These are phyloP conservation scores for Amanita subjunquillea DNA, from an alignment of 768 basidiomycete genomes.

Conservation along the genomic window DNA sequence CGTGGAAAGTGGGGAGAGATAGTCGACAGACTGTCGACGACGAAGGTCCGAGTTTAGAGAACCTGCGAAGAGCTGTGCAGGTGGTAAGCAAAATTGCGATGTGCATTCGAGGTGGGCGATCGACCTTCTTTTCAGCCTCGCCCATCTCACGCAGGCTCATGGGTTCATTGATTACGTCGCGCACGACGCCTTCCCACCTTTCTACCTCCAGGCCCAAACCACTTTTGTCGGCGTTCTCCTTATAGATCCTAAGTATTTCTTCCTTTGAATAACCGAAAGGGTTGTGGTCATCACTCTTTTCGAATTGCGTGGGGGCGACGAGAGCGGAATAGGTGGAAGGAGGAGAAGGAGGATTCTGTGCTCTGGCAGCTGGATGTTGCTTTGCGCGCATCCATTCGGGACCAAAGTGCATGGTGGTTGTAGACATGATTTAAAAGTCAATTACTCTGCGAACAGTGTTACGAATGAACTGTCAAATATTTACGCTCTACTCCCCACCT, in stretches of 20 bases:
- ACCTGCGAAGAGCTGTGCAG: slow-evolving; percentile 63
- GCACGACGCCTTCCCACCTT: slow-evolving; percentile 82
- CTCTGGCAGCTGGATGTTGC: slow-evolving; percentile 42
- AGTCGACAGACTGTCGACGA: slow-evolving; percentile 73
- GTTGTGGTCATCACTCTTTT: slow-evolving; percentile 52
- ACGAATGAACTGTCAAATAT: neutral
- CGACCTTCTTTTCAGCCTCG: slow-evolving; percentile 83
- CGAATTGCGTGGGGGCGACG: slow-evolving; percentile 39
- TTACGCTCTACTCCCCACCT: slow-evolving; percentile 12
- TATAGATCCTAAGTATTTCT: slow-evolving; percentile 75
- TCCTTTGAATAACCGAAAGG: slow-evolving; percentile 87
- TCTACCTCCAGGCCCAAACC: slow-evolving; percentile 80
- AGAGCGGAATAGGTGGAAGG: slow-evolving; percentile 68
- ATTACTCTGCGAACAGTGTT: slow-evolving; percentile 5
- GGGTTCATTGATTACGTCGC: slow-evolving; percentile 65
- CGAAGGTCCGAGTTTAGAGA: slow-evolving; percentile 82
- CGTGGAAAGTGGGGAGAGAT: slow-evolving; percentile 48
- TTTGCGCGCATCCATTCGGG: slow-evolving; percentile 91
- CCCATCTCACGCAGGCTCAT: slow-evolving; percentile 68
- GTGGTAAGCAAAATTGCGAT: slow-evolving; percentile 15
- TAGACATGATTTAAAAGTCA: slow-evolving; percentile 25
- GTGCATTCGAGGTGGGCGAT: slow-evolving; percentile 16
- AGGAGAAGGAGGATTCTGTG: slow-evolving; percentile 49
- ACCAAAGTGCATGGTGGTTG: slow-evolving; percentile 80
- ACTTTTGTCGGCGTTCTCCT: slow-evolving; percentile 63